Evolutionary conservation across 75 land plant species (phyloP).

Genomic region (Chamaecyparis obtusa): DNA sequence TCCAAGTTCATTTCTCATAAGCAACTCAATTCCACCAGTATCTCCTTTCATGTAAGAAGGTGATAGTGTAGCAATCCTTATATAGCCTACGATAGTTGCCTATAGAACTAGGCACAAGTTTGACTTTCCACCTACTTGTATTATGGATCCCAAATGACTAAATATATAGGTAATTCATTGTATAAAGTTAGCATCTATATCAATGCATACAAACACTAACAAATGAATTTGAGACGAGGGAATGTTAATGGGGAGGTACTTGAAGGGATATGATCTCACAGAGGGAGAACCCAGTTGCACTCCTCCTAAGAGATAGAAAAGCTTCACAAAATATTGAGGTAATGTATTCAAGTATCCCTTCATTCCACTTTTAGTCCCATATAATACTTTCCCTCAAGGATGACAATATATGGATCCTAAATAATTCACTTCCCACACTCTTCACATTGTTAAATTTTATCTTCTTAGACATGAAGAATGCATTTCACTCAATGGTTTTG

Average conservation of each 20-base stretch:
- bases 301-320: constrained; percentile 26
- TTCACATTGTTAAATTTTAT: constrained; percentile 23
- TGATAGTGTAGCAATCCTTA: constrained; percentile 21
- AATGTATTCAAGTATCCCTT: constrained; percentile 54
- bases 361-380: constrained; percentile 49
- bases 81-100: constrained; percentile 39
- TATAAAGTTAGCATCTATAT: constrained; percentile 2
- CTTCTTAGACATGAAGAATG: constrained; percentile 35
- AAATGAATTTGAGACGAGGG: constrained; percentile 17
- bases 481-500: constrained; percentile 4
- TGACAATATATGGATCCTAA: constrained; percentile 11
- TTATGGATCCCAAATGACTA: constrained; percentile 19
- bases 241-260: constrained; percentile 27
- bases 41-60: constrained; percentile 23
- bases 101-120: constrained; percentile 33
- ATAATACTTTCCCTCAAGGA: constrained; percentile 56
- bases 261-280: constrained; percentile 7
- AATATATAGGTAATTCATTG: constrained; percentile 28
- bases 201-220: neutral
- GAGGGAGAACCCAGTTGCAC: constrained; percentile 9
- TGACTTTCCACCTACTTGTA: neutral
- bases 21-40: neutral
- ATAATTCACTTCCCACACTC: constrained; percentile 22
- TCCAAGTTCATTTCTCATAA: constrained; percentile 11
- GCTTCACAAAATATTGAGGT: constrained; percentile 48